Evolutionary conservation across 2,329 filamentous ascomycete species (phyloP).

Genomic region (Neofusicoccum sp.): DNA sequence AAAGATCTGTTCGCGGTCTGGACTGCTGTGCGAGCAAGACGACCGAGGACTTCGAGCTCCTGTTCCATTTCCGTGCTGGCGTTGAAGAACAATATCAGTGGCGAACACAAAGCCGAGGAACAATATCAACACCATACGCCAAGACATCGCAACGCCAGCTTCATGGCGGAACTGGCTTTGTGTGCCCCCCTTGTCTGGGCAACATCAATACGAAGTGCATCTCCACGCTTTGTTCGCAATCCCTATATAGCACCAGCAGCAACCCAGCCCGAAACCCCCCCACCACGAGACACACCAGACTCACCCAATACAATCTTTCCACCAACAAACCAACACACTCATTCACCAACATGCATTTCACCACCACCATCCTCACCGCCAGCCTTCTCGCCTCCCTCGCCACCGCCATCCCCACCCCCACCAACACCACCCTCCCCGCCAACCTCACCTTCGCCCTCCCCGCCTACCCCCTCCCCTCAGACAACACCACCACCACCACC

Average conservation of each 20-base stretch:
- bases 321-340: not conserved
- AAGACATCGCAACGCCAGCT: not conserved
- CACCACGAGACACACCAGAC: not conserved
- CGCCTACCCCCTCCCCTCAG: not conserved
- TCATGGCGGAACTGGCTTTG: too few relatives aligned
- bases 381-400: not conserved
- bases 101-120: not conserved
- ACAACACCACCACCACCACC: not conserved
- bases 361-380: not conserved
- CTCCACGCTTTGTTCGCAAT: too few relatives aligned
- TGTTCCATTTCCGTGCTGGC: too few relatives aligned
- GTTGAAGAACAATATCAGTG: not conserved
- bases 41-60: too few relatives aligned
- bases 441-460: not conserved
- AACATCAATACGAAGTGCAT: not conserved
- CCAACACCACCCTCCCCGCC: not conserved
- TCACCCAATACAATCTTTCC: not conserved
- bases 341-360: not conserved
- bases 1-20: too few relatives aligned
- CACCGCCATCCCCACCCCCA: not conserved
- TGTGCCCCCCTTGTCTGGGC: not conserved
- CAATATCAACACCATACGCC: slow-evolving; percentile 1
- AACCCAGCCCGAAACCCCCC: not conserved
- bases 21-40: too few relatives aligned
- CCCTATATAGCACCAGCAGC: not conserved